phyloP scores from a whole-genome alignment of 139 green algal genomes.

The Closterium sp. region DNA sequence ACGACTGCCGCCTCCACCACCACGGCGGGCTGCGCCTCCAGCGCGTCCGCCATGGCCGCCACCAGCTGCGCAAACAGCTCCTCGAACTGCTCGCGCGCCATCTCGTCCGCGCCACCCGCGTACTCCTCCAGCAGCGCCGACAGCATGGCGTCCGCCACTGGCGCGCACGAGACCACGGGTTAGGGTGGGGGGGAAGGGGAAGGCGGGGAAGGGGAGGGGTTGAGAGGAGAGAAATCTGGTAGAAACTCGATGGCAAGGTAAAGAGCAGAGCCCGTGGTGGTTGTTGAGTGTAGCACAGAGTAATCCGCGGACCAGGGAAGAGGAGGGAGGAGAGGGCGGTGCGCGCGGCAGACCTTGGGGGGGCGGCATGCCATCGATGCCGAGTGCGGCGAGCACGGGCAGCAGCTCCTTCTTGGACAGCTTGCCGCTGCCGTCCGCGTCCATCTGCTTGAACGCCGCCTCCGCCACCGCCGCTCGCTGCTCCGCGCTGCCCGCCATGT shows the following conservation, averaged over 20 bases:
- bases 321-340: not conserved
- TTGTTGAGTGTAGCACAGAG: not conserved
- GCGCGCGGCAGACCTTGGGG: not conserved
- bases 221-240: too few relatives aligned
- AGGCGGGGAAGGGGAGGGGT: not conserved
- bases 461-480: not conserved
- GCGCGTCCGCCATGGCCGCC: not conserved
- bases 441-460: constrained; percentile 1
- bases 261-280: too few relatives aligned
- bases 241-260: too few relatives aligned
- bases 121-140: not conserved
- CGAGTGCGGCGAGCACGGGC: not conserved
- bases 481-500: not conserved
- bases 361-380: not conserved
- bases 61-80: not conserved
- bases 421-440: constrained; percentile 19
- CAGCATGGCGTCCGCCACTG: not conserved
- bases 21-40: not conserved
- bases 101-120: not conserved
- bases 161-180: too few relatives aligned
- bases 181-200: too few relatives aligned
- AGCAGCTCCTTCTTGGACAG: constrained; percentile 21
- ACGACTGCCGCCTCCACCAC: not conserved
- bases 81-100: not conserved
- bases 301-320: not conserved